Percentiles rank a stretch among this genome's conserved stretches.
These are phyloP conservation scores for Eucalyptus erythrocorys DNA, from an alignment of 345 rosid genomes.

Conservation along the genomic window DNA sequence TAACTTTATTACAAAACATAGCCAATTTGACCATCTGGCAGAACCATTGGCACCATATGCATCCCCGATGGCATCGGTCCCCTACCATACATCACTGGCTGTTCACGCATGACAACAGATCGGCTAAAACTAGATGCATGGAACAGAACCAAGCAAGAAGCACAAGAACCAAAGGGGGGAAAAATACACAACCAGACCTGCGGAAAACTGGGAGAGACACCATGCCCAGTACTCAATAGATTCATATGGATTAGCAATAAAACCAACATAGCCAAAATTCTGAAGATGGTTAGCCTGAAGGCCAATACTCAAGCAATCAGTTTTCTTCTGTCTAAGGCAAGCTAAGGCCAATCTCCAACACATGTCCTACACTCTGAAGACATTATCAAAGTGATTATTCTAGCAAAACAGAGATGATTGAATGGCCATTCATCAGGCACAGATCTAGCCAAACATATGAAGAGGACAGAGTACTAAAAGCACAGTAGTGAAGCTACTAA, in stretches of 20 bases:
- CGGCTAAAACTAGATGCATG: neutral
- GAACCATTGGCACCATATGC: slow-evolving; percentile 99
- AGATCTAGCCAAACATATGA: no score
- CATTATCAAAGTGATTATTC: neutral
- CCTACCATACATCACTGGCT: slow-evolving; percentile 93
- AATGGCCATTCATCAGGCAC: no score
- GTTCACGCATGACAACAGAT: neutral
- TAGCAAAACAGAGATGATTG: no score
- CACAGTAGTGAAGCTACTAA: no score
- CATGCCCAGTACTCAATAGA: slow-evolving; percentile 54
- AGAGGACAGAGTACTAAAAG: no score
- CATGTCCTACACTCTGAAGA: slow-evolving; percentile 35
- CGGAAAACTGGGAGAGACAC: slow-evolving; percentile 51
- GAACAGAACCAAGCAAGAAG: neutral
- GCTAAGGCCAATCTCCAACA: slow-evolving; percentile 85
- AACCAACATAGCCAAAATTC: slow-evolving; percentile 60
- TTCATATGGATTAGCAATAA: slow-evolving; percentile 52
- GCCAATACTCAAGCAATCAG: slow-evolving; percentile 45
- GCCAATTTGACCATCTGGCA: slow-evolving; percentile 94
- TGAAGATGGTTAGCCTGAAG: slow-evolving; percentile 31
- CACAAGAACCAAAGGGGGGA: neutral
- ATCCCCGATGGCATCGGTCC: slow-evolving; percentile 93
- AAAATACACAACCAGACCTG: slow-evolving; percentile 39
- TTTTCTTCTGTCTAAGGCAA: slow-evolving; percentile 82
- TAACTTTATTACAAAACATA: slow-evolving; percentile 35